A percentile compares a stretch with the other conserved stretches of the same genome.
Evolutionary conservation across 2,329 filamentous ascomycete genomes (phyloP).

Genomic region (Decorospora gaudefroyi): DNA sequence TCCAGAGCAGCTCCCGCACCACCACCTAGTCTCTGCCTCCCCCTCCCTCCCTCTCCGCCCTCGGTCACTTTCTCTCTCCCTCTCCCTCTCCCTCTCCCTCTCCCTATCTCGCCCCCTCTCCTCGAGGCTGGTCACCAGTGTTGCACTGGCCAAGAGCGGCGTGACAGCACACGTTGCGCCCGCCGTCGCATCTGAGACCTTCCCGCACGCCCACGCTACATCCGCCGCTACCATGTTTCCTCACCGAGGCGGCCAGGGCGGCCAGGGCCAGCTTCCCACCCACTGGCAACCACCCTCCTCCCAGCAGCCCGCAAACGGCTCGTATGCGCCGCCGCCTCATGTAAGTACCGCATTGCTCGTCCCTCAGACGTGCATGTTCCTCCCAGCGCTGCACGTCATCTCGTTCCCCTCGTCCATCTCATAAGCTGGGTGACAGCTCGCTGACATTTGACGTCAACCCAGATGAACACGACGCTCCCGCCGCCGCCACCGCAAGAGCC

Average conservation of each 20-base stretch:
- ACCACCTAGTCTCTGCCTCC: too few relatives aligned
- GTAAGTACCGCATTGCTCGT: conserved; percentile 32
- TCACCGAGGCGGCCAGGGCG: conserved; percentile 41
- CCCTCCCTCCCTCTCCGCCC: too few relatives aligned
- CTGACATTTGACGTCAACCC: conserved; percentile 30
- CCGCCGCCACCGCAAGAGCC: conserved; percentile 44
- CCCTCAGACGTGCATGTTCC: conserved; percentile 5
- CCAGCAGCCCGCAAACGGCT: conserved; percentile 44
- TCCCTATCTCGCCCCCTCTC: too few relatives aligned
- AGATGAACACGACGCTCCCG: conserved; percentile 43
- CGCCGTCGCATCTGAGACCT: too few relatives aligned
- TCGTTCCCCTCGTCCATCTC: conserved; percentile 3
- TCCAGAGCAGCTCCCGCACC: conserved; percentile 33
- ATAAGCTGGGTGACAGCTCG: conserved; percentile 15
- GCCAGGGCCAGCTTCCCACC: conserved; percentile 47
- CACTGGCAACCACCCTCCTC: conserved; percentile 47
- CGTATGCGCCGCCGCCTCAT: conserved; percentile 45
- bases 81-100: too few relatives aligned
- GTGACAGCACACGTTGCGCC: conserved; percentile 35
- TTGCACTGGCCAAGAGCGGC: conserved; percentile 36
- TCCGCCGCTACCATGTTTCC: conserved; percentile 37
- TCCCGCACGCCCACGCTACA: neutral
- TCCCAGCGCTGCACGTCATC: conserved; percentile 13
- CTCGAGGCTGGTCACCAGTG: conserved; percentile 13
- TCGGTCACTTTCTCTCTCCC: too few relatives aligned